Conservation (phyloP, 2,329 filamentous ascomycete genomes). For the Ophiostoma triangulosporum region DNA sequence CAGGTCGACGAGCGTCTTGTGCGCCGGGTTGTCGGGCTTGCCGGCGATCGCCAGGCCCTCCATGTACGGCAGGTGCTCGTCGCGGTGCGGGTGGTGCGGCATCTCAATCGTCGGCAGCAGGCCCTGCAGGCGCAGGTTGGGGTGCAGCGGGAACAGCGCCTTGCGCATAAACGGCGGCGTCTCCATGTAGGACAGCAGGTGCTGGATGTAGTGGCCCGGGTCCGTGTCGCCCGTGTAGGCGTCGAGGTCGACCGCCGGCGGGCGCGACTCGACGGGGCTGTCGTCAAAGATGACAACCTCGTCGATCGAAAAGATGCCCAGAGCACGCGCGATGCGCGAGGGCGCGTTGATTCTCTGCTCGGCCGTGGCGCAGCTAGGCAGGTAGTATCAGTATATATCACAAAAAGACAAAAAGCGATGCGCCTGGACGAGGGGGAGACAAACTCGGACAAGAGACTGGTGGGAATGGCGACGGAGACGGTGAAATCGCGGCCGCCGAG, state of each 20-base stretch:
- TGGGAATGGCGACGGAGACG: conserved; percentile 63
- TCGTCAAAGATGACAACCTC: conserved; percentile 77
- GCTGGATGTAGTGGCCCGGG: conserved; percentile 66
- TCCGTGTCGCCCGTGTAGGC: conserved; percentile 57
- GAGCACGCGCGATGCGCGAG: conserved; percentile 64
- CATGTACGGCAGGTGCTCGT: conserved; percentile 67
- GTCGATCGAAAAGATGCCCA: conserved; percentile 73
- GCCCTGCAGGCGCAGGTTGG: conserved; percentile 61
- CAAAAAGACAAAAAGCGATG: neutral
- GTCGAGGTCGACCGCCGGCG: conserved; percentile 34
- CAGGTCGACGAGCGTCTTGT: conserved; percentile 42
- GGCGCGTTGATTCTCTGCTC: conserved; percentile 63
- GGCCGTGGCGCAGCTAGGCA: conserved; percentile 49
- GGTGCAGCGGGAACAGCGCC: conserved; percentile 62
- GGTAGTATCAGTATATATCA: neutral
- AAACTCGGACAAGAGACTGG: conserved; percentile 64
- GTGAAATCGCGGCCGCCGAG: conserved; percentile 55
- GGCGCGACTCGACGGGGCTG: conserved; percentile 32
- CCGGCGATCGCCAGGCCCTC: conserved; percentile 56
- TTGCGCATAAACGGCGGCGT: conserved; percentile 71
- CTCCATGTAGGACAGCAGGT: conserved; percentile 70
- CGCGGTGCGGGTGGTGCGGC: conserved; percentile 64
- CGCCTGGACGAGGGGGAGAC: conserved; percentile 15
- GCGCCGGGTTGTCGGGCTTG: conserved; percentile 24
- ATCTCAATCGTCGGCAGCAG: conserved; percentile 67